Evolutionary conservation across 1,139 yeast genomes (phyloP), one percentile per base, ranked within the genome.

Genomic region (Kurtzmaniella natalensis): DNA sequence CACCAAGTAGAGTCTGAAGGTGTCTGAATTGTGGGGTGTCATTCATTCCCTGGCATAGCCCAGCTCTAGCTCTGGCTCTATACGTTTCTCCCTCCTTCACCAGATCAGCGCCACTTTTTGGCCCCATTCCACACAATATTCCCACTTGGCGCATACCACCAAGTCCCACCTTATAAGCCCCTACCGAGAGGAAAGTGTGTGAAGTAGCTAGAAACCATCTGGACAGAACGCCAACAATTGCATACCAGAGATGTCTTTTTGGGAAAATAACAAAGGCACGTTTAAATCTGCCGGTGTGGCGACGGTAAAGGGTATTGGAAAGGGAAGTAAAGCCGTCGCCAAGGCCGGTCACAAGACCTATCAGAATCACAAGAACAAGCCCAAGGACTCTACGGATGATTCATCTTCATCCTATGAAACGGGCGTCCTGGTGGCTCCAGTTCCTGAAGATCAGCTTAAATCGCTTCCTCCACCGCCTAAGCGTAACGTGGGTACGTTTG

Each of bases 261-360:
- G 79, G 79, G 77, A 72, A 19, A 66, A 69, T 39, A 69, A 74
- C 49, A 73, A 73, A 41, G 79, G 56, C 33, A 44, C 68, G 0
- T 60, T 75, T 49, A 72, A 70, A 37, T 46, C 69, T 1, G 78
- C 70, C 0, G 72, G 78, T 2, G 44, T 56, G 7, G 63, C 76
- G 11, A 66, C 76, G 1, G 64, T 59, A 32, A 62, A 57, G 38
- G 78, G 77, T 2, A 66, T 74, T 27, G 79, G 77, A 5, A 56
- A 50, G 31, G 80, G 78, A 3, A 59, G 73, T 6, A 68, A 59
- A 25, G 67, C 75, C 0, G 55, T 70, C 1, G 59, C 68, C 4
- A 66, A 67, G 41, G 79, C 78, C 4, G 79, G 80, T 0, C 61
- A 65, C 39, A 50, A 53, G 14, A 70, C 78, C 1, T 73, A 72